phyloP scores from a whole-genome alignment of 2,329 filamentous ascomycete genomes.

The Xylariaceae sp. region DNA sequence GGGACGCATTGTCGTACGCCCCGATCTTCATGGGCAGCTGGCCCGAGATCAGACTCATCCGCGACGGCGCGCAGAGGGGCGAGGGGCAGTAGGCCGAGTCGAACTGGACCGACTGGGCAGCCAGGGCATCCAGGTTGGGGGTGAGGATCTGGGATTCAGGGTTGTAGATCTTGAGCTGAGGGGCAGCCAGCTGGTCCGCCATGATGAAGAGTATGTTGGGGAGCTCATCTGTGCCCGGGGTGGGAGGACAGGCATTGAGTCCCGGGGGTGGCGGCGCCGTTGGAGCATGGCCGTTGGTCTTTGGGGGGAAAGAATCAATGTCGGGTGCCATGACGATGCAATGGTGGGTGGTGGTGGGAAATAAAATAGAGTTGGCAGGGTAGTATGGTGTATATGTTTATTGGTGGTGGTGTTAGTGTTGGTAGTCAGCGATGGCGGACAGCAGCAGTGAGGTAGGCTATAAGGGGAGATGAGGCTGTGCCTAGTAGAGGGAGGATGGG shows the following conservation, averaged over 20 bases:
- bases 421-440: no score
- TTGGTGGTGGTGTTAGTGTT: no score
- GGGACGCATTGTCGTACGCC: conserved; percentile 86
- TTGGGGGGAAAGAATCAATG: conserved; percentile 65
- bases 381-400: no score
- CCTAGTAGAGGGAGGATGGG: no score
- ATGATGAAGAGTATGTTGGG: conserved; percentile 92
- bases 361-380: background rate
- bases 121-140: conserved; percentile 81
- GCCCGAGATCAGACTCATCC: conserved; percentile 92
- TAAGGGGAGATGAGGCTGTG: no score
- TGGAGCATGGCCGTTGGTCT: conserved; percentile 23
- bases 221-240: conserved; percentile 36
- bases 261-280: conserved; percentile 19
- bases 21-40: conserved; percentile 89
- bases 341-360: no score
- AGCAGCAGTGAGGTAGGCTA: no score
- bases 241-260: background rate
- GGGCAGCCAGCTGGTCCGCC: conserved; percentile 92
- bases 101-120: conserved; percentile 80
- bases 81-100: conserved; percentile 94
- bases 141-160: conserved; percentile 86
- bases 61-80: conserved; percentile 85
- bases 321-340: conserved; percentile 63
- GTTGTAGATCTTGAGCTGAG: conserved; percentile 90